These are phyloP conservation scores for Apophysomyces sp. DNA, from an alignment of 371 early-diverging fungal genomes.

Conservation along the genomic window DNA sequence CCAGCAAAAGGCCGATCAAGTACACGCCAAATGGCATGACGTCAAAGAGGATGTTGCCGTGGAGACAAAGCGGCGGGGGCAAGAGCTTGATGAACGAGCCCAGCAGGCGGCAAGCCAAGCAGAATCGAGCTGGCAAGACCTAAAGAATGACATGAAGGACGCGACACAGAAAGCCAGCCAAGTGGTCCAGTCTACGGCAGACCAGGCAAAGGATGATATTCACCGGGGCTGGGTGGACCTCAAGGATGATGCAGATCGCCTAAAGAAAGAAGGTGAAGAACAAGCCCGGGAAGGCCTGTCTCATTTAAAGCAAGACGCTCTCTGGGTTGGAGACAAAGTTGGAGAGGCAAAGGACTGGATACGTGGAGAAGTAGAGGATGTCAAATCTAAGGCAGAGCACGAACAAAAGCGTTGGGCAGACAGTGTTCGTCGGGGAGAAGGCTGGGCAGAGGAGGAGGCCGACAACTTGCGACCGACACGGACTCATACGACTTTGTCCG, in stretches of 20 bases:
- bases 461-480: conserved; percentile 24
- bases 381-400: background rate
- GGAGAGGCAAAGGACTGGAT: background rate
- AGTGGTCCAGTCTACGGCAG: conserved; percentile 3
- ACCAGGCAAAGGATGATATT: conserved; percentile 9
- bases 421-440: conserved; percentile 20
- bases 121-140: conserved; percentile 1
- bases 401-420: conserved; percentile 6
- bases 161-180: conserved; percentile 3
- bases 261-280: background rate
- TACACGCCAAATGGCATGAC: background rate
- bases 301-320: conserved; percentile 8
- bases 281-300: background rate
- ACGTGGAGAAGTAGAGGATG: background rate
- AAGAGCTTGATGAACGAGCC: background rate
- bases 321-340: background rate
- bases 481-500: background rate
- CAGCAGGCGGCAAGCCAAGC: conserved; percentile 6
- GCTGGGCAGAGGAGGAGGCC: conserved; percentile 31
- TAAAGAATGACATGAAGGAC: background rate
- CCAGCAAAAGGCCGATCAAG: background rate
- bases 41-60: conserved; percentile 3
- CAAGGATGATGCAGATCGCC: background rate
- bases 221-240: background rate
- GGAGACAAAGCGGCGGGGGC: background rate